Evolutionary conservation across 371 early-diverging fungal genomes (phyloP), one percentile per base, ranked within the genome.

Genomic region (Catenaria anguillulae): DNA sequence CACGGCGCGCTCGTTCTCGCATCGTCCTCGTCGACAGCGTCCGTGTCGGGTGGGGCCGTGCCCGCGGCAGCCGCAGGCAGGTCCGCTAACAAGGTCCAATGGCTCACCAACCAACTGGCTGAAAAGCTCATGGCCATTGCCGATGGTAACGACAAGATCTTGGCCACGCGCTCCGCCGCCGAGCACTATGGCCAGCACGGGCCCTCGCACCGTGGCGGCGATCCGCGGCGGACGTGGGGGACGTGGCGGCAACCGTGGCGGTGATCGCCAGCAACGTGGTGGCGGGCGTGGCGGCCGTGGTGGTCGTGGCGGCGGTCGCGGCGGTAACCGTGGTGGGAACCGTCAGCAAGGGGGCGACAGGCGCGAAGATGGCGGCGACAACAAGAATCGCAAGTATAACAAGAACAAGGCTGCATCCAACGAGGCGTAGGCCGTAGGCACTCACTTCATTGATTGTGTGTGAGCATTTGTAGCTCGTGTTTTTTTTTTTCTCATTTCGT

Each of bases 121-220:
- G 93, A 93, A 68, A 93, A 93, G 82, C 88, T 87, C 46, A 76
- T 82, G 36, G 69, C 81, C 60, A 79, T 94, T 65, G 91, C 90
- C 45, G 97, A 97, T 62, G 77, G 77, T 65, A 93, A 97, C 75
- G 95, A 95, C 75, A 87, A 86, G 73, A 68, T 88, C 63, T 77
- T 89, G 60, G 92, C 85, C 2, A 19, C 35, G 68, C 69, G 71
- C 64, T 82, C 83, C 76, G 67, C 69, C 37, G 13, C 8, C 29
- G 26, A 43, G 26, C 40, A 6, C 21, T 6, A 34, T 24, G 48
- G 5, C 21, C 45, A 23, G 23, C 40, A 40, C 31, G 15, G 17
- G 4, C 13, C 5, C 58, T 2, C 2, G 15, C 34, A 5, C 43
- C 40, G 58, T 15, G 45, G 21, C 45, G 45, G 17, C 2, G 10